Conservation (phyloP, 192 early-diverging fungal species). For the Entomortierella lignicola region DNA sequence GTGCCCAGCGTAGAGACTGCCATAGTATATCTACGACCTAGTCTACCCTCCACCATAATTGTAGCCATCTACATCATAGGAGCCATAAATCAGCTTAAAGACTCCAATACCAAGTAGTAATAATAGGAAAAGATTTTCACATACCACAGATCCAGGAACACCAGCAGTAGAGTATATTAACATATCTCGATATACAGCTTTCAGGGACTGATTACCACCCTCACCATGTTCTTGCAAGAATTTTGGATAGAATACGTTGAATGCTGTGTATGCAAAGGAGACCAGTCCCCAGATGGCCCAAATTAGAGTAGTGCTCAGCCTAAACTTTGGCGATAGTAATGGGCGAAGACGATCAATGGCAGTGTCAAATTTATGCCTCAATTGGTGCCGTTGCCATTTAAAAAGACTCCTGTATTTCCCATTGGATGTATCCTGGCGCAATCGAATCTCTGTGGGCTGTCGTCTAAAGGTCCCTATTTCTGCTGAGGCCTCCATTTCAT, state of each 20-base stretch:
- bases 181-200: constrained; percentile 77
- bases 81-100: neutral
- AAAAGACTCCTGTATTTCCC: constrained; percentile 8
- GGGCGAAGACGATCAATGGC: constrained; percentile 55
- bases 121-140: constrained; percentile 5
- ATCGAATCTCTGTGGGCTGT: neutral
- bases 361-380: constrained; percentile 1
- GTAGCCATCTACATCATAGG: constrained; percentile 52
- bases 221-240: constrained; percentile 72
- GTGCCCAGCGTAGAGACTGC: constrained; percentile 78
- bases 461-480: neutral
- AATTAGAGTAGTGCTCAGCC: constrained; percentile 74
- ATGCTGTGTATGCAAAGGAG: constrained; percentile 86
- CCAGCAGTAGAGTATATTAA: constrained; percentile 81
- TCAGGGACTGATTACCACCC: constrained; percentile 49
- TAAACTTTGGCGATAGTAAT: constrained; percentile 64
- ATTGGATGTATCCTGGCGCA: neutral
- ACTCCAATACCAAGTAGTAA: neutral
- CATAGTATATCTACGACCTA: constrained; percentile 87
- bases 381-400: constrained; percentile 14
- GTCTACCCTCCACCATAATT: constrained; percentile 74
- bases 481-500: neutral
- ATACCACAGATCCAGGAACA: constrained; percentile 82
- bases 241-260: constrained; percentile 88
- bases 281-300: constrained; percentile 84